phyloP scores from a whole-genome alignment of 345 rosid genomes.

The Ceriops zippeliana region DNA sequence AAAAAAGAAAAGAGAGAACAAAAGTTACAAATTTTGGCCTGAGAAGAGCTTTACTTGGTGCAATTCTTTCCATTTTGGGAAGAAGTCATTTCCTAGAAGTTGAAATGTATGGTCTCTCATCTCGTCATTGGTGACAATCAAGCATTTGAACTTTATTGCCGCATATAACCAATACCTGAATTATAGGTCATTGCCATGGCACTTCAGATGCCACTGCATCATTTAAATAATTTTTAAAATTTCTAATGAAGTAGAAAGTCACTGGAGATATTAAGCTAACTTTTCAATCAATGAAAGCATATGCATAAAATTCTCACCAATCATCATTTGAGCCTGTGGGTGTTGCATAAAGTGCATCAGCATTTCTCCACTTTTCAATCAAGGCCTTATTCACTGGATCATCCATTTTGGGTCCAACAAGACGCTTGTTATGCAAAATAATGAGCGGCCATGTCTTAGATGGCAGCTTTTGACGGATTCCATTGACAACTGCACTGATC shows the following conservation, averaged over 20 bases:
- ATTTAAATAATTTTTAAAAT: not conserved
- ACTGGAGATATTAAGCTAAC: slow-evolving; percentile 5
- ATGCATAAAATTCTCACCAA: slow-evolving; percentile 43
- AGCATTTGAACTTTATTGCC: slow-evolving; percentile 62
- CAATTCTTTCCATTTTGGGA: slow-evolving; percentile 77
- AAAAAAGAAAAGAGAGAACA: not conserved
- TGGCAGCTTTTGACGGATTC: slow-evolving; percentile 54
- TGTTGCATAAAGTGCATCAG: slow-evolving; percentile 58
- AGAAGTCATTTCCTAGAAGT: slow-evolving; percentile 66
- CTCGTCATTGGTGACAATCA: slow-evolving; percentile 71
- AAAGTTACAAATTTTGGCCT: not conserved
- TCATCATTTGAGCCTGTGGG: slow-evolving; percentile 79
- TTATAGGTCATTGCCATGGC: slow-evolving; percentile 24
- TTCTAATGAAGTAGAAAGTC: not conserved
- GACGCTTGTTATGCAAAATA: slow-evolving; percentile 56
- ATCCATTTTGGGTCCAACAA: slow-evolving; percentile 43
- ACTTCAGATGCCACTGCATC: slow-evolving; percentile 16
- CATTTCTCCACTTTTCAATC: slow-evolving; percentile 58
- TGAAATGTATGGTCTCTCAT: slow-evolving; percentile 80
- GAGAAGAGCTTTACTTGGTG: slow-evolving; percentile 42
- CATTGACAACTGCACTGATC: slow-evolving; percentile 57
- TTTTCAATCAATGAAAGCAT: not conserved
- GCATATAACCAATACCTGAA: slow-evolving; percentile 88
- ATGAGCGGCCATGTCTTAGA: slow-evolving; percentile 65
- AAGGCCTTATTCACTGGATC: slow-evolving; percentile 37